Evolutionary conservation across 768 basidiomycete genomes (phyloP), one percentile per base, ranked within the genome.

Genomic region (Trametes sanguinea): DNA sequence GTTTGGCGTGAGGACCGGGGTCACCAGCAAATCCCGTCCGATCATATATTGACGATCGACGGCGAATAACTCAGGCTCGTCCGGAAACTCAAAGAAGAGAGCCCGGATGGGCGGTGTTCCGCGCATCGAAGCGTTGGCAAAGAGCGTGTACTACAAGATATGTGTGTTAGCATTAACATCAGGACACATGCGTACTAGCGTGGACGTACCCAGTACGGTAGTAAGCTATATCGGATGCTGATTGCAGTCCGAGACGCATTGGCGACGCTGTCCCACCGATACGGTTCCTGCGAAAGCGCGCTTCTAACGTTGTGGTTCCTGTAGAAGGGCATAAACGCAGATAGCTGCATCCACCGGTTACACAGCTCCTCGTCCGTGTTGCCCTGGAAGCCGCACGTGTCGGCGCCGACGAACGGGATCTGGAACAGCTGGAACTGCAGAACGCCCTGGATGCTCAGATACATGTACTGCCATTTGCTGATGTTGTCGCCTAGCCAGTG

Each of bases 401-500:
- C 91, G 2, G 90, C 88, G 17, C 91, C 92, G 16, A 92, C 90
- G 76, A 92, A 88, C 0, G 91, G 91, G 62, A 91, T 87, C 66
- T 89, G 87, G 81, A 88, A 92, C 13, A 92, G 75, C 73, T 92
- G 89, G 82, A 93, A 92, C 72, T 92, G 90, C 17, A 93, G 79
- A 17, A 90, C 76, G 39, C 89, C 90, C 76, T 91, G 84, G 54
- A 92, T 87, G 63, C 80, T 88, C 69, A 82, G 77, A 62, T 82
- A 77, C 79, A 92, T 80, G 73, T 88, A 90, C 51, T 83, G 74
- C 89, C 91, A 93, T 61, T 82, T 81, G 69, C 87, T 87, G 71
- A 78, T 85, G 69, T 92, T 92, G 72, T 93, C 91, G 1, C 91
- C 89, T 29, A 91, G 80, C 88, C 89, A 89, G 70, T 89, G 88